Evolutionary conservation across 78 protist genomes (phyloP).

Genomic region (Pelomyxa schiedti): DNA sequence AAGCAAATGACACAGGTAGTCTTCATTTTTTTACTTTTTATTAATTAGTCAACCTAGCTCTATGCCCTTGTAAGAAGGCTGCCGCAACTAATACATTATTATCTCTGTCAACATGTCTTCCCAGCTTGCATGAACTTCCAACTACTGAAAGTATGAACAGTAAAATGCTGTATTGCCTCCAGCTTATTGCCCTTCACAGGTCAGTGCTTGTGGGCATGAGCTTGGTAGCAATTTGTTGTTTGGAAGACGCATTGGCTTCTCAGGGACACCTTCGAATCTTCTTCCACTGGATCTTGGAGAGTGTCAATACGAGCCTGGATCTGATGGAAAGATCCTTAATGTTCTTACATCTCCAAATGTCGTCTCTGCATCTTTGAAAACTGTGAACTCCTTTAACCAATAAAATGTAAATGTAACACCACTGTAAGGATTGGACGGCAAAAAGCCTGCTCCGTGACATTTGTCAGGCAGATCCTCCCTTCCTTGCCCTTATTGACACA

Average conservation of each 20-base stretch:
- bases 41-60: too few relatives aligned
- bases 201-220: constrained; percentile 59
- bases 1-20: constrained; percentile 27
- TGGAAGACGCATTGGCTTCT: constrained; percentile 45
- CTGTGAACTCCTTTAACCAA: too few relatives aligned
- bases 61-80: constrained; percentile 14
- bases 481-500: not conserved
- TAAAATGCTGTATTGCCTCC: too few relatives aligned
- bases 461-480: constrained; percentile 35
- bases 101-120: constrained; percentile 40
- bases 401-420: too few relatives aligned
- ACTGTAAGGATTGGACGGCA: constrained; percentile 16
- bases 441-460: not conserved
- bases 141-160: too few relatives aligned
- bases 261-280: constrained; percentile 68
- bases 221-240: constrained; percentile 49
- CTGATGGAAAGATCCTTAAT: constrained; percentile 53
- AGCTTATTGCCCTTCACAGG: too few relatives aligned
- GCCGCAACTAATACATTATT: constrained; percentile 34
- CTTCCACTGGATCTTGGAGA: constrained; percentile 62
- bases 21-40: too few relatives aligned
- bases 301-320: constrained; percentile 61
- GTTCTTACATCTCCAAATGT: constrained; percentile 25
- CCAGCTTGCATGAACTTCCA: constrained; percentile 37
- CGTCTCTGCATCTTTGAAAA: not conserved